phyloP scores from a whole-genome alignment of 2,329 filamentous ascomycete species.

The Scedosporium minutisporum region DNA sequence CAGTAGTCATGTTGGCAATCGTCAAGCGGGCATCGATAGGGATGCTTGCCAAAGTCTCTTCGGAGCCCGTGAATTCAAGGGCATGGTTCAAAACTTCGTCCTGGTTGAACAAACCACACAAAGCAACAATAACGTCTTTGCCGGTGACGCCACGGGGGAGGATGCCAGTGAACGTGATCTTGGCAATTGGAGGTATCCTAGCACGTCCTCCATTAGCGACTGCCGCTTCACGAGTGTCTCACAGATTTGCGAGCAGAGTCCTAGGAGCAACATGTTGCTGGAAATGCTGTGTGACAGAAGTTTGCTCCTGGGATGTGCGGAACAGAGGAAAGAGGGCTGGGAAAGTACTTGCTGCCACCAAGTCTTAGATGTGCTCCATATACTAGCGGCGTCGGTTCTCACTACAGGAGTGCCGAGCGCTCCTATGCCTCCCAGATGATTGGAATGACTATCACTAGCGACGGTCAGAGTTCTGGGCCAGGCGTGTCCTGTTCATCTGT shows the following conservation, averaged over 20 bases:
- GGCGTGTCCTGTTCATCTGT: constrained; percentile 60
- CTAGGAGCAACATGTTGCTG: no score
- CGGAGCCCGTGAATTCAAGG: constrained; percentile 76
- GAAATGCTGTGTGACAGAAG: no score
- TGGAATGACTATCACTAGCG: constrained; percentile 68
- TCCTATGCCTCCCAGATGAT: constrained; percentile 75
- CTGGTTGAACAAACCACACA: constrained; percentile 78
- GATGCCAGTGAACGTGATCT: constrained; percentile 66
- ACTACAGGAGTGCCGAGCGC: constrained; percentile 75
- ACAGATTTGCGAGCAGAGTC: no score
- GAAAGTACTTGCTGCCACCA: constrained; percentile 65
- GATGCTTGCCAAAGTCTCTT: constrained; percentile 65
- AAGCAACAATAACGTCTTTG: constrained; percentile 87
- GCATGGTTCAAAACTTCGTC: constrained; percentile 86
- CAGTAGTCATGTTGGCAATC: constrained; percentile 72
- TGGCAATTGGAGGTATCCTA: constrained; percentile 59
- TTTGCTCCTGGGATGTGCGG: no score
- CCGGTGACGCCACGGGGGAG: constrained; percentile 75
- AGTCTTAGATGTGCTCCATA: constrained; percentile 73
- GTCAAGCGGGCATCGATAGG: constrained; percentile 65
- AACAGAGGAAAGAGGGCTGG: no score
- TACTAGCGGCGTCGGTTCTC: constrained; percentile 73
- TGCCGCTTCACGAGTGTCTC: no score
- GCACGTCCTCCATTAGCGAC: no score
- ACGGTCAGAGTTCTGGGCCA: constrained; percentile 83